Evolutionary conservation across 202 grass and related monocot genomes (phyloP).

Genomic region (Digitaria exilis): DNA sequence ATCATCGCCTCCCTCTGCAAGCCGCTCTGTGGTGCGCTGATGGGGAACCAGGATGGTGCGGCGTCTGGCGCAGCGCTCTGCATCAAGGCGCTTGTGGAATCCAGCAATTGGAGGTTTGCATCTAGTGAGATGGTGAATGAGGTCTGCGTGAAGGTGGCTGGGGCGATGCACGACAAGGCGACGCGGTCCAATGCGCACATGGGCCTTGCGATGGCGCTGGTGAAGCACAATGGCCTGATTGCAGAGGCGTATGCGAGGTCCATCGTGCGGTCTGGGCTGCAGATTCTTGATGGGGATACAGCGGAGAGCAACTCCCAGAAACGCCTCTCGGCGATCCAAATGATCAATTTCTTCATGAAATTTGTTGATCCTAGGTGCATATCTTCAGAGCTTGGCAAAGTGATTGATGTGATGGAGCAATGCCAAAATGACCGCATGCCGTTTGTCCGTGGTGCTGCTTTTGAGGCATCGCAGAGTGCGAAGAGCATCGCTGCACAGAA

Average conservation of each 20-base stretch:
- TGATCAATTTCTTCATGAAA: conserved; percentile 99
- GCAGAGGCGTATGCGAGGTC: conserved; percentile 82
- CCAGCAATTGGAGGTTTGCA: conserved; percentile 78
- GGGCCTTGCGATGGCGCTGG: conserved; percentile 89
- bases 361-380: conserved; percentile 89
- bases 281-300: conserved; percentile 62
- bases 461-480: conserved; percentile 83
- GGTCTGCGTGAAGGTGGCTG: conserved; percentile 84
- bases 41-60: conserved; percentile 62
- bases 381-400: conserved; percentile 68
- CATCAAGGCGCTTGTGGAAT: conserved; percentile 77
- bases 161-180: conserved; percentile 73
- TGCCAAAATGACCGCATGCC: conserved; percentile 94
- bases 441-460: conserved; percentile 92
- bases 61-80: conserved; percentile 79
- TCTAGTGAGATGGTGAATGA: conserved; percentile 68
- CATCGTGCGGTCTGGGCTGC: conserved; percentile 72
- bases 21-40: conserved; percentile 74
- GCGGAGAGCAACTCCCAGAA: conserved; percentile 83
- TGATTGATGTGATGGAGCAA: conserved; percentile 80
- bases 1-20: conserved; percentile 78
- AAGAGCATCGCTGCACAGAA: conserved; percentile 66
- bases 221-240: conserved; percentile 86
- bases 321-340: conserved; percentile 79
- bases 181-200: conserved; percentile 87